phyloP scores from a whole-genome alignment of 345 rosid species.

The Mangifera indica region DNA sequence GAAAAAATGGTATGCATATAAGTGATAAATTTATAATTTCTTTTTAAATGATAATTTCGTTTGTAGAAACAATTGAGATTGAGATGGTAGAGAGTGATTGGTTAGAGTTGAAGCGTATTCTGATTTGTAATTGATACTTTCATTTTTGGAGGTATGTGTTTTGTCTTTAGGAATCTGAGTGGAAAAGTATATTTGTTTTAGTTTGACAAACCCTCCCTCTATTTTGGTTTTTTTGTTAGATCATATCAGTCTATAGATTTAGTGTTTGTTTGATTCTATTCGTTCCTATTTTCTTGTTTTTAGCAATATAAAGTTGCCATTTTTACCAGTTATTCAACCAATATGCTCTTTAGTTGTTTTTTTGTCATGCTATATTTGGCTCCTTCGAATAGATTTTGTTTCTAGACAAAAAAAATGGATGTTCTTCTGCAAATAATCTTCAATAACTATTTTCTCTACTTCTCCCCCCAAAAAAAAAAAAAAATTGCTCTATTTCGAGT shows the following conservation, averaged over 20 bases:
- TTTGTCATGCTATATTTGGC: constrained; percentile 27
- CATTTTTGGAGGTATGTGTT: constrained; percentile 57
- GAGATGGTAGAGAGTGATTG: constrained; percentile 24
- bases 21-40: background rate
- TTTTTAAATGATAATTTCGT: background rate
- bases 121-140: constrained; percentile 23
- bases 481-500: no score
- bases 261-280: constrained; percentile 30
- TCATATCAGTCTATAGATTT: constrained; percentile 24
- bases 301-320: constrained; percentile 6
- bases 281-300: constrained; percentile 23
- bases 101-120: constrained; percentile 18
- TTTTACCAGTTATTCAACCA: constrained; percentile 16
- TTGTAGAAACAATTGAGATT: constrained; percentile 5
- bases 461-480: no score
- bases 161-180: constrained; percentile 60
- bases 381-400: constrained; percentile 7
- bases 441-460: background rate
- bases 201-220: constrained; percentile 37
- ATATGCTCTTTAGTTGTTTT: constrained; percentile 21
- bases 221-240: constrained; percentile 29
- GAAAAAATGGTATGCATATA: background rate
- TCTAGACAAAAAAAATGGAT: background rate
- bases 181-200: constrained; percentile 39
- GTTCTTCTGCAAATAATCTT: background rate